Base-by-base conservation (phyloP, 495 filamentous ascomycete genomes). In the Coniosporium apollinis region DNA sequence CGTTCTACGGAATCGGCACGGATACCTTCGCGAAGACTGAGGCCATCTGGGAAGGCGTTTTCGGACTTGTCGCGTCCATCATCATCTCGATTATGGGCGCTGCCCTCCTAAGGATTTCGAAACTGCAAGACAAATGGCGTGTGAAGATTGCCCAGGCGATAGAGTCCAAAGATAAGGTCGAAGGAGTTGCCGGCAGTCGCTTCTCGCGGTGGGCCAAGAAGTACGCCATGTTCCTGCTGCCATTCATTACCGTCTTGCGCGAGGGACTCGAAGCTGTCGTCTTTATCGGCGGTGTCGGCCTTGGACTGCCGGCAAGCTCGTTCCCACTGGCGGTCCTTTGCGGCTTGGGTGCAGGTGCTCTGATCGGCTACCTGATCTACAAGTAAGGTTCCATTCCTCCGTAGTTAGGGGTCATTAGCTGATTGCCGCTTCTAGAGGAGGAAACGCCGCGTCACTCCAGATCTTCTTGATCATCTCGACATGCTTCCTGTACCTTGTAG, bases 51-150 rank as follows among this genome's bases (percentile, higher is more conserved):
- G 83, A 92, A 49, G 82, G 80, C 36, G 61, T 72, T 5, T 78
- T 92, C 36, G 65, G 64, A 9, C 56, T 87, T 21, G 36, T 87
- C 22, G 78, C 82, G 1, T 64, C 70, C 9, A 31, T 86, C 32
- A 79, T 92, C 51, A 86, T 92, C 49, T 74, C 76, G 22, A 47
- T 82, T 33, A 74, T 89, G 51, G 83, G 83, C 19, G 73, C 72
- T 8, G 79, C 79, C 6, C 66, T 89, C 16, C 61, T 92, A 5
- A 69, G 83, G n/a, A 70, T 92, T 28, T 76, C 72, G 32, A 87
- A 86, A 57, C 68, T 86, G 50, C 77, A 84, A 51, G 79, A 82
- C 30, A 84, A 85, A 52, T 92, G 83, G 83, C 70, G 71, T 10
- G 56, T 75, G 37, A 85, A 84, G 66, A 64, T 92, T n/a, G 67